phyloP scores from a whole-genome alignment of 768 basidiomycete genomes.

The Phallus indusiatus region DNA sequence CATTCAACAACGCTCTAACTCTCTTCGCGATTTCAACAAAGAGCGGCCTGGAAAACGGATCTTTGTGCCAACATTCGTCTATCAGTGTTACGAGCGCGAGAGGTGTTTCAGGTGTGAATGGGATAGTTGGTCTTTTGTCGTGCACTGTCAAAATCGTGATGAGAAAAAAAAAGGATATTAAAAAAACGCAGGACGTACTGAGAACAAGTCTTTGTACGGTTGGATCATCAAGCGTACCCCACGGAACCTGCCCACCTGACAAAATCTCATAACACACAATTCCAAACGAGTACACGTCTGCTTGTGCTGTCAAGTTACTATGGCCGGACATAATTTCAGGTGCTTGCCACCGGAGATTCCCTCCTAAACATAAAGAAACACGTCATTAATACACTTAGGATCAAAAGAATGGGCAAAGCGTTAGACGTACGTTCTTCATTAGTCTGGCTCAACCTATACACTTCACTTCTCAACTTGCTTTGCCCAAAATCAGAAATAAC shows the following conservation, averaged over 20 bases:
- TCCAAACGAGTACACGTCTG: conserved; percentile 63
- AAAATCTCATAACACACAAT: conserved; percentile 58
- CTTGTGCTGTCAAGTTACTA: conserved; percentile 37
- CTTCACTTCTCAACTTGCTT: conserved; percentile 69
- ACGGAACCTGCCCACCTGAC: conserved; percentile 52
- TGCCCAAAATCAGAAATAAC: conserved; percentile 80
- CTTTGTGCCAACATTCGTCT: conserved; percentile 44
- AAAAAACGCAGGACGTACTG: conserved; percentile 25
- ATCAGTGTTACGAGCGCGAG: conserved; percentile 36
- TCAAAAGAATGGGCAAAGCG: background rate
- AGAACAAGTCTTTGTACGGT: conserved; percentile 42
- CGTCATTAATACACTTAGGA: background rate
- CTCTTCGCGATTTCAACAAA: conserved; percentile 41
- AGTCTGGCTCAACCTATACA: conserved; percentile 47
- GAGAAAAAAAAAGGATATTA: conserved; percentile 2
- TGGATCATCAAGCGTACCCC: conserved; percentile 41
- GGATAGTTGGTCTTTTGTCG: conserved; percentile 42
- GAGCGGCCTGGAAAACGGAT: conserved; percentile 40
- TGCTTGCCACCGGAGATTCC: conserved; percentile 61
- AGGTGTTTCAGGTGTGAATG: conserved; percentile 26
- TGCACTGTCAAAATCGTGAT: conserved; percentile 27
- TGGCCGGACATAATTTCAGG: conserved; percentile 53
- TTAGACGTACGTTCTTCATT: conserved; percentile 23
- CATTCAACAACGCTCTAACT: conserved; percentile 35
- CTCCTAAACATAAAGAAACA: conserved; percentile 29